Percentiles rank a stretch among this genome's conserved stretches.
Conservation (phyloP, 306 rosid species). For the Herpetospermum pedunculosum region DNA sequence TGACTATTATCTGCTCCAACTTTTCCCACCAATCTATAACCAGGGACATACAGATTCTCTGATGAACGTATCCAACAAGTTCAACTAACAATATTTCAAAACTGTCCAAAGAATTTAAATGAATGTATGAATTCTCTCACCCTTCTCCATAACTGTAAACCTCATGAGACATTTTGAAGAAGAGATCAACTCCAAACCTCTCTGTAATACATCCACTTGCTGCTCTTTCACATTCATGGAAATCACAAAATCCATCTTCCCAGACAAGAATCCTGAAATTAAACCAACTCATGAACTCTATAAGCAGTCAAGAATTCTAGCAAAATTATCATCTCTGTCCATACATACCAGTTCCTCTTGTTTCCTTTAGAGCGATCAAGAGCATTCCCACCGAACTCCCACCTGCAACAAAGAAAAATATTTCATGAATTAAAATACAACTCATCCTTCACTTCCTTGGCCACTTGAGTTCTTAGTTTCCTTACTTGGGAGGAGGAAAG, state of each 20-base stretch:
- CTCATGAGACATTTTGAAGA: slow-evolving; percentile 97
- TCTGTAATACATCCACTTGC: slow-evolving; percentile 33
- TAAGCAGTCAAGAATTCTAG: not conserved
- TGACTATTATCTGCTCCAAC: slow-evolving; percentile 75
- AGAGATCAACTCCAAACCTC: slow-evolving; percentile 69
- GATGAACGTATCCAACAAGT: slow-evolving; percentile 1
- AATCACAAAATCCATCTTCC: slow-evolving; percentile 96
- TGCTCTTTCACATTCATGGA: slow-evolving; percentile 56
- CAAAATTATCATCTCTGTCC: slow-evolving; percentile 8
- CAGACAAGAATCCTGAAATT: slow-evolving; percentile 76
- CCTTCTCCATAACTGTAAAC: slow-evolving; percentile 92
- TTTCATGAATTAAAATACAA: not conserved
- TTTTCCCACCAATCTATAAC: slow-evolving; percentile 64
- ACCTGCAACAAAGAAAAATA: slow-evolving; percentile 36
- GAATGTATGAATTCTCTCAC: slow-evolving; percentile 29
- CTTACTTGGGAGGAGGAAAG: slow-evolving; percentile 83
- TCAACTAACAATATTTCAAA: not conserved
- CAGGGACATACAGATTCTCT: slow-evolving; percentile 4
- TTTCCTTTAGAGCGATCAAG: slow-evolving; percentile 84
- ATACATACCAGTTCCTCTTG: slow-evolving; percentile 66
- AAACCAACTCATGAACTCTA: not conserved
- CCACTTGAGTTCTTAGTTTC: not conserved
- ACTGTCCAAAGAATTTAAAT: not conserved
- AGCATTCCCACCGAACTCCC: slow-evolving; percentile 73
- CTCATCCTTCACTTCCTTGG: slow-evolving; percentile 1